phyloP scores from a whole-genome alignment of 2,329 filamentous ascomycete species.

The Apiospora hydei region DNA sequence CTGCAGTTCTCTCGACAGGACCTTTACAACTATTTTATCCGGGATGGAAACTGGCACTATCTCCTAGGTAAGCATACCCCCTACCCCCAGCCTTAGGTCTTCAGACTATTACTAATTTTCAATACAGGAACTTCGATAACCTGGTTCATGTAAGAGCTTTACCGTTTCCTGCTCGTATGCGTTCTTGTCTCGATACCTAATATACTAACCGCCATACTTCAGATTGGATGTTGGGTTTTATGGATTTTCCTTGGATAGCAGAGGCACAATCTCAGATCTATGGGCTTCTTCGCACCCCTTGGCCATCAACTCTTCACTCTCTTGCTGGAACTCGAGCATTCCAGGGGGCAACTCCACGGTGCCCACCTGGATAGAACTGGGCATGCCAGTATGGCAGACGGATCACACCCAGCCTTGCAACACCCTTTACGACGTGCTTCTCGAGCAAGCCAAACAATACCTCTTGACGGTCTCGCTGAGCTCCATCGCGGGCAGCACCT shows the following conservation, averaged over 20 bases:
- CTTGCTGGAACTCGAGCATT: conserved; percentile 57
- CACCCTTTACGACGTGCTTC: conserved; percentile 59
- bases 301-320: conserved; percentile 46
- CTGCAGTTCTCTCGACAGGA: conserved; percentile 58
- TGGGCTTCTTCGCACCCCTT: conserved; percentile 48
- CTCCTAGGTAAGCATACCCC: conserved; percentile 41
- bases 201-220: conserved; percentile 26
- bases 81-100: not conserved
- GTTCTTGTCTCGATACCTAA: not conserved
- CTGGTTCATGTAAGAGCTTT: conserved; percentile 29
- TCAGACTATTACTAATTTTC: not conserved
- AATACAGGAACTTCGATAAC: conserved; percentile 29
- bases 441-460: conserved; percentile 61
- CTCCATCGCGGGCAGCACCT: conserved; percentile 57
- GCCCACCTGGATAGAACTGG: conserved; percentile 47
- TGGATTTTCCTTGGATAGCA: conserved; percentile 59
- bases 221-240: conserved; percentile 64
- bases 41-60: conserved; percentile 55
- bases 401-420: conserved; percentile 56
- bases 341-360: conserved; percentile 52
- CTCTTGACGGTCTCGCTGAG: conserved; percentile 59
- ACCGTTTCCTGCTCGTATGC: not conserved
- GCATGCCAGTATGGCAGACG: conserved; percentile 58
- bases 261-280: conserved; percentile 50
- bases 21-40: conserved; percentile 58